Base-by-base conservation (phyloP, 208 protist genomes). In the Wallacemonas collosoma region DNA sequence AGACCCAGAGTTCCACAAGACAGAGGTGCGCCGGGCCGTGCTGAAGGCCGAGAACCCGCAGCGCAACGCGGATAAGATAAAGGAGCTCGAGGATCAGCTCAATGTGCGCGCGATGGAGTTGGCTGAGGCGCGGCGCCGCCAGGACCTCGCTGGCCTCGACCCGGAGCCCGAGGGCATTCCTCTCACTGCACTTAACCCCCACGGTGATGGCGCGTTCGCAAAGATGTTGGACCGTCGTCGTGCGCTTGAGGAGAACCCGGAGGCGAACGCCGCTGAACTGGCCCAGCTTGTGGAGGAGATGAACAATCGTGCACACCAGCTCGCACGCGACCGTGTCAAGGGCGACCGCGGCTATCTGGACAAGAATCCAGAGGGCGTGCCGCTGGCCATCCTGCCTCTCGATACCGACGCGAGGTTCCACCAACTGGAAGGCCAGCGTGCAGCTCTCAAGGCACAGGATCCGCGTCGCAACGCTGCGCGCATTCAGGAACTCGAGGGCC, bases 401-500 rank as follows among this genome's bases (percentile, higher is more conserved):
- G 82, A 93, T 58, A 80, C 72, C 0, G 86, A 95, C 63, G 51
- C 26, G 12, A 17, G 77, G 14, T 92, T 95, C 67, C 70, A 73
- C 14, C 75, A 70, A 47, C 68, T 93, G 73, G 88, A 95, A 77
- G 74, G 76, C 14, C 72, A 82, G 74, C 84, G 88, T 26, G 80
- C 84, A 17, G 68, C 63, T 15, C 75, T 90, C n/a, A 95, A 91
- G 81, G 70, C 80, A 45, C 73, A 84, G 44, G 85, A 93, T 72
- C 53, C 87, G 2, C 71, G 76, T 50, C 73, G 73, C 39, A 87
- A 92, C 64, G 85, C 73, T 11, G 70, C 57, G 35, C 57, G 55
- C 2, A 91, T 94, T 54, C 66, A 69, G 41, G 82, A 78, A 1
- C 79, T 94, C 1, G 89, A 94, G 77, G 70, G 68, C 36, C 41